phyloP scores from a whole-genome alignment of 768 basidiomycete genomes.

The Chlorophyllum brunneum region DNA sequence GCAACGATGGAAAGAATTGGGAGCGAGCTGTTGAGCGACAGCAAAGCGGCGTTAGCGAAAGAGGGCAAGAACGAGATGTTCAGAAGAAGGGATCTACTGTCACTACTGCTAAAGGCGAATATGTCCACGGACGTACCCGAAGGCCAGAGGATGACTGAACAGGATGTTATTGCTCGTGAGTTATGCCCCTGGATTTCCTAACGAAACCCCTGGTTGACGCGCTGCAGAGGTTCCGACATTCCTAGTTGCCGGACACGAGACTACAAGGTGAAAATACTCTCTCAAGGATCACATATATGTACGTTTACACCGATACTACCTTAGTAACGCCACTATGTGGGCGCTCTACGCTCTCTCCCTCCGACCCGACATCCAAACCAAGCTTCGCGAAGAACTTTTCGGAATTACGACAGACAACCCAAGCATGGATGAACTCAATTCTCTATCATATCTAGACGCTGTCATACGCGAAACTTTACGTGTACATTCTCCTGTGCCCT shows the following conservation, averaged over 20 bases:
- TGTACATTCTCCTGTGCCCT: conserved; percentile 47
- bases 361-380: conserved; percentile 43
- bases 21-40: conserved; percentile 41
- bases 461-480: conserved; percentile 61
- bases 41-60: conserved; percentile 35
- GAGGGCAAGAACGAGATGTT: conserved; percentile 26
- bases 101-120: conserved; percentile 60
- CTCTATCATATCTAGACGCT: conserved; percentile 66
- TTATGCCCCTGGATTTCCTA: background rate
- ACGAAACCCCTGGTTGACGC: background rate
- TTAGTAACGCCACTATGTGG: conserved; percentile 50
- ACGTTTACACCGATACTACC: background rate
- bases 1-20: conserved; percentile 49
- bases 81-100: conserved; percentile 52
- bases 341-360: conserved; percentile 52
- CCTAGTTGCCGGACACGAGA: conserved; percentile 57
- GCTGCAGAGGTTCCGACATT: conserved; percentile 56
- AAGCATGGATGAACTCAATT: conserved; percentile 64
- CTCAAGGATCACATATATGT: too few relatives aligned
- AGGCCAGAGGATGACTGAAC: conserved; percentile 52
- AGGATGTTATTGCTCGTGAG: conserved; percentile 57
- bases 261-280: conserved; percentile 36
- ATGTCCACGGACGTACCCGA: conserved; percentile 56
- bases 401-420: conserved; percentile 51
- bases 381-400: conserved; percentile 56